Evolutionary conservation across 2,329 filamentous ascomycete species (phyloP).

Genomic region (Lachnellula subtilissima): DNA sequence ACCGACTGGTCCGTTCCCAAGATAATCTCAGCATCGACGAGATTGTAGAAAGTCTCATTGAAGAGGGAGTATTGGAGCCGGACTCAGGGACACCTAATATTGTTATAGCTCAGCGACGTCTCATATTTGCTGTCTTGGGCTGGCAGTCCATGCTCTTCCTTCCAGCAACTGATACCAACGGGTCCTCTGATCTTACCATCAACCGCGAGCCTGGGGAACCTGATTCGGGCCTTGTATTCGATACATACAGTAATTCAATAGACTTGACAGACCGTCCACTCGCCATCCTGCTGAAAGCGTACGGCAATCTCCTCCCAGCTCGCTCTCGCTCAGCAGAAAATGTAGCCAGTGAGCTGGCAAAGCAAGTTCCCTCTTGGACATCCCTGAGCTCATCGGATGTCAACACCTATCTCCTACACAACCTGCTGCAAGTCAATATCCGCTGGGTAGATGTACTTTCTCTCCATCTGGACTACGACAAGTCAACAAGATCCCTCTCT

Average conservation of each 20-base stretch:
- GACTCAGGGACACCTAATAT: constrained; percentile 2
- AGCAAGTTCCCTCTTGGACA: not conserved
- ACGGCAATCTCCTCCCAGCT: no score
- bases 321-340: no score
- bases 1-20: not conserved
- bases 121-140: constrained; percentile 24
- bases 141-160: constrained; percentile 27
- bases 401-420: constrained; percentile 18
- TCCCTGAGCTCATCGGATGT: constrained; percentile 4
- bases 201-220: no score
- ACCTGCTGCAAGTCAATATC: constrained; percentile 15
- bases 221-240: no score
- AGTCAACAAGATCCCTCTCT: constrained; percentile 16
- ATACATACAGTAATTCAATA: no score
- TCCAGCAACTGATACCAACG: constrained; percentile 6
- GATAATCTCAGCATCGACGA: constrained; percentile 17
- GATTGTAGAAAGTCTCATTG: constrained; percentile 3
- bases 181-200: constrained; percentile 4
- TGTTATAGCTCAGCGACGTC: constrained; percentile 3
- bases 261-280: no score
- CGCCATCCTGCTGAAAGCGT: no score
- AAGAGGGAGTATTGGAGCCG: no score
- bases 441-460: constrained; percentile 23
- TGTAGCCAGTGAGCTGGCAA: no score
- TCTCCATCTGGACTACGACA: constrained; percentile 26